These are phyloP conservation scores for Ganoderma sp. DNA, from an alignment of 1,284 basidiomycete species.

Conservation along the genomic window DNA sequence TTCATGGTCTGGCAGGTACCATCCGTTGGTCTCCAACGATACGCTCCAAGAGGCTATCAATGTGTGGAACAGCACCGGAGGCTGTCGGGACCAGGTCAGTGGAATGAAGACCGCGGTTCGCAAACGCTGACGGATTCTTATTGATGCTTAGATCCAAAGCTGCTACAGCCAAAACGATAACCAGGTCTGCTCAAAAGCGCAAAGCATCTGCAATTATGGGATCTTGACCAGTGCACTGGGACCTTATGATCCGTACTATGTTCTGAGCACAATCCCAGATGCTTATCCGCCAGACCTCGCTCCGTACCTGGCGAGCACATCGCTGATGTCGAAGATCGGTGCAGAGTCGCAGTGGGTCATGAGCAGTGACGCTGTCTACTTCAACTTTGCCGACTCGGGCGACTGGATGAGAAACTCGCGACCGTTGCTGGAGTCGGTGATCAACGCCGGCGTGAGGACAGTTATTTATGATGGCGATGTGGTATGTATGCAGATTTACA, in stretches of 20 bases:
- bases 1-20: constrained; percentile 44
- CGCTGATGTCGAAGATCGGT: constrained; percentile 50
- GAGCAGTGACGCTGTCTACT: constrained; percentile 54
- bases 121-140: neutral
- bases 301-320: constrained; percentile 46
- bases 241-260: constrained; percentile 57
- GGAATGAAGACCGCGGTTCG: constrained; percentile 10
- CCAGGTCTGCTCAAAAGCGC: constrained; percentile 57
- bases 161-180: constrained; percentile 56
- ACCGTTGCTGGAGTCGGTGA: constrained; percentile 60
- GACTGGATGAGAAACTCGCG: constrained; percentile 70
- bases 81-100: constrained; percentile 55
- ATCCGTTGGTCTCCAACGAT: constrained; percentile 52
- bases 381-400: constrained; percentile 61
- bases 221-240: constrained; percentile 58
- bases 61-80: constrained; percentile 51
- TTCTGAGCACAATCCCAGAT: constrained; percentile 54
- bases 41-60: constrained; percentile 49
- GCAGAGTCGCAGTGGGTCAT: constrained; percentile 55
- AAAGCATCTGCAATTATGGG: constrained; percentile 59
- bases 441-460: constrained; percentile 62
- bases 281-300: constrained; percentile 60
- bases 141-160: constrained; percentile 48
- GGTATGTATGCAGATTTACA: constrained; percentile 39
- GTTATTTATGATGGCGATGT: constrained; percentile 63